Percentiles rank a stretch among this genome's conserved stretches.
Conservation (phyloP, 805 yeast species). For the Lachancea fermentati region DNA sequence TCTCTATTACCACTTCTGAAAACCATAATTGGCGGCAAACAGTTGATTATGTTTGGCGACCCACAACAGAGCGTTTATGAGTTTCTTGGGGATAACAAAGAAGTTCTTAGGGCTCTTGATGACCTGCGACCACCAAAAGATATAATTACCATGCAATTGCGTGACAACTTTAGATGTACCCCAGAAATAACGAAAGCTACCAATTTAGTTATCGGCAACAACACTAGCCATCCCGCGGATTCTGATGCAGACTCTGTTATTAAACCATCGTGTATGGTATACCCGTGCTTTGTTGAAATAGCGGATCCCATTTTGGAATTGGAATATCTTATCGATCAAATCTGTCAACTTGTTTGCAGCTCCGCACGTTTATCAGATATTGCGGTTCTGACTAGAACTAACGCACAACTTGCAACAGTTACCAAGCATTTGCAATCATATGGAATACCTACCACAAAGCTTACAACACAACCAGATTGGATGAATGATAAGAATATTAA, state of each 20-base stretch:
- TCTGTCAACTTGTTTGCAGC: conserved; percentile 19
- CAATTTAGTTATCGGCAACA: conserved; percentile 15
- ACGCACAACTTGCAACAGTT: conserved; percentile 41
- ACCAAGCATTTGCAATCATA: conserved; percentile 35
- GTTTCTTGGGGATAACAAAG: conserved; percentile 50
- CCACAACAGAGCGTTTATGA: conserved; percentile 64
- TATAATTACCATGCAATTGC: conserved; percentile 33
- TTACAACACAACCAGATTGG: conserved; percentile 50
- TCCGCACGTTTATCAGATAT: conserved; percentile 37
- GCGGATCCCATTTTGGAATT: conserved; percentile 18
- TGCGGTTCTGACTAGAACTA: conserved; percentile 48
- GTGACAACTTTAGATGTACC: conserved; percentile 56
- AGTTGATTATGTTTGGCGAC: conserved; percentile 66
- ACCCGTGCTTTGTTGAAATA: conserved; percentile 14
- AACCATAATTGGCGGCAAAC: conserved; percentile 37
- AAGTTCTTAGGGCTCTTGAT: conserved; percentile 27
- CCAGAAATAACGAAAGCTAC: conserved; percentile 50
- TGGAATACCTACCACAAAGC: conserved; percentile 40
- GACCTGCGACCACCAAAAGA: conserved; percentile 11
- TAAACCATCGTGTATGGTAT: conserved; percentile 15
- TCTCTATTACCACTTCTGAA: conserved; percentile 42
- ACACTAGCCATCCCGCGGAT: background rate
- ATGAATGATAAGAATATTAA: conserved; percentile 32
- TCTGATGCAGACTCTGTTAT: conserved; percentile 4
- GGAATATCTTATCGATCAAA: conserved; percentile 20